These are phyloP conservation scores for Musa balbisiana DNA, from an alignment of 202 grass and related monocot genomes.

Conservation along the genomic window DNA sequence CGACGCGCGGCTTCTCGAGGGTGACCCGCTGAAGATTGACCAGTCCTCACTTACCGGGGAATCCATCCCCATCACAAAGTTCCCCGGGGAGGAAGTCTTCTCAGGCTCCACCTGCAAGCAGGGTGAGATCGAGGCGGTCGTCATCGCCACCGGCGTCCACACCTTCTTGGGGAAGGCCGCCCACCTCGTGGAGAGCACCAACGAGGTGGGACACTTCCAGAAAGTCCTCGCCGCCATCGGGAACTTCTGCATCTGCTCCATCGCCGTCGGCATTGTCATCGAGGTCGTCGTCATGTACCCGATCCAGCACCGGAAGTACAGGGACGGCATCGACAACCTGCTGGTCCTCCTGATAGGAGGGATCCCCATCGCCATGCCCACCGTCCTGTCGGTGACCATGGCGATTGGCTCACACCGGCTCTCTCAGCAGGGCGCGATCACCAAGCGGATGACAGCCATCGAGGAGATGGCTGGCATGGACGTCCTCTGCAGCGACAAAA, in stretches of 20 bases:
- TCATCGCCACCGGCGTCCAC: slow-evolving; percentile 42
- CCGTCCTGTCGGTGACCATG: slow-evolving; percentile 89
- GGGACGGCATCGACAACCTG: slow-evolving; percentile 87
- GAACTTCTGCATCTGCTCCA: slow-evolving; percentile 91
- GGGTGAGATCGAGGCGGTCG: slow-evolving; percentile 12
- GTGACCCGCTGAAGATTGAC: background rate
- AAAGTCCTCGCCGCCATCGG: slow-evolving; percentile 76
- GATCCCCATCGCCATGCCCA: slow-evolving; percentile 97
- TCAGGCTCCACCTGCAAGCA: slow-evolving; percentile 13
- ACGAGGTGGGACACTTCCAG: slow-evolving; percentile 88
- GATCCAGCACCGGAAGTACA: slow-evolving; percentile 66
- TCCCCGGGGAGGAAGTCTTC: background rate
- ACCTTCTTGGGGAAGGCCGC: slow-evolving; percentile 58
- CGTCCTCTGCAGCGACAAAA: slow-evolving; percentile 95
- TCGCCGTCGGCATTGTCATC: slow-evolving; percentile 35
- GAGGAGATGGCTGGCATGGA: slow-evolving; percentile 94
- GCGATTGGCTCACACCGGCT: slow-evolving; percentile 80
- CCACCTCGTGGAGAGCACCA: slow-evolving; percentile 70
- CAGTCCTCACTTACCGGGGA: slow-evolving; percentile 1
- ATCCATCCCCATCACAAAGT: background rate
- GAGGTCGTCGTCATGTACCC: slow-evolving; percentile 85
- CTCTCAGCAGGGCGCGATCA: slow-evolving; percentile 70
- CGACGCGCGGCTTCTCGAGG: slow-evolving; percentile 9
- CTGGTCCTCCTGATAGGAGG: slow-evolving; percentile 85
- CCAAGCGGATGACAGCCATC: slow-evolving; percentile 93